Base-by-base conservation (phyloP, 176 grass and related monocot species). In the Chloris gayana region DNA sequence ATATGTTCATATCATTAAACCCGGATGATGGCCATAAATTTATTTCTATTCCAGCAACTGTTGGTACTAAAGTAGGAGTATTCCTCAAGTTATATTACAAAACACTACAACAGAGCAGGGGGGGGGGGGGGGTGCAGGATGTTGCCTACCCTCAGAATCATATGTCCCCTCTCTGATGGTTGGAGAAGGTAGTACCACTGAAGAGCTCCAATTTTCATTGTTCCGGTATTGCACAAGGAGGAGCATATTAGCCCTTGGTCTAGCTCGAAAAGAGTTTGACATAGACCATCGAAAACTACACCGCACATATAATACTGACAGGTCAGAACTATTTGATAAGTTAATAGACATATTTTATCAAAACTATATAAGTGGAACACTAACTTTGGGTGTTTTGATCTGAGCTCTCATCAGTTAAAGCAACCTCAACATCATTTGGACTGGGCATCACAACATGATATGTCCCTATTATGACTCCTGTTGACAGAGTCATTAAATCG, bases 171-270 rank as follows among this genome's bases (percentile, higher is more conserved):
- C 13, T 89, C 87, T 50, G 95, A 95, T 79, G 95, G 92, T 84
- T 93, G 83, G 50, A 98, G 92, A 81, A 98, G 68, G 86, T 95
- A 98, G 53, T 91, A 98, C 38, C 92, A 91, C 7, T 67, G 44
- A 77, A 98, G 91, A 30, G 74, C 74, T 73, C 89, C 84, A 44
- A 68, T 80, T 85, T 60, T 85, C 92, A 95, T 93, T 2, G 90
- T 98, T 76, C 93, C 96, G 38, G 70, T 89, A 78, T 95, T 95
- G 68, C 86, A 95, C 21, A 67, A 67, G 38, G 96, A 98, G 22
- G 92, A 93, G 81, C 92, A 98, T 63, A 95, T 79, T 32, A 98
- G 88, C 50, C 88, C 96, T 83, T 95, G 86, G 56, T 98, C 96
- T 76, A 93, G 84, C 73, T 91, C 84, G 64, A 86, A 91, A 78